Evolutionary conservation across 2,329 filamentous ascomycete species (phyloP), one percentile per base, ranked within the genome.

Genomic region (Ceratocystis lukuohia): DNA sequence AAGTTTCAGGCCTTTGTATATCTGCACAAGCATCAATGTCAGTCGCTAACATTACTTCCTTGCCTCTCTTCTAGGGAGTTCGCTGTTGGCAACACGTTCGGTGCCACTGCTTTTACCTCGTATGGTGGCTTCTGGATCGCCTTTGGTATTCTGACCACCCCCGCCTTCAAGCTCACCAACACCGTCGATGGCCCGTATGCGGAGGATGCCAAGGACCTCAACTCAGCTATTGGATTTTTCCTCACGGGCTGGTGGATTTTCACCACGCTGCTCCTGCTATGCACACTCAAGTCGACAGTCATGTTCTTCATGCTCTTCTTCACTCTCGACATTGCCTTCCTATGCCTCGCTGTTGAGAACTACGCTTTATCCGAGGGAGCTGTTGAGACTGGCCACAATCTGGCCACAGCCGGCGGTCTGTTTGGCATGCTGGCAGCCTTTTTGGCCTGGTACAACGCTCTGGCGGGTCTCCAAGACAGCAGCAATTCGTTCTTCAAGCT

Each of bases 401-500:
- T 89, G 57, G 84, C 84, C 71, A 88, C 86, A 75, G 84, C 87
- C 3, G 90, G 88, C 69, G 91, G 90, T 65, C 80, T 85, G 69
- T 93, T 94, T 73, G 90, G 90, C n/a, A 80, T 94, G 69, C 71
- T 94, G 5, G 85, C 89, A 1, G 88, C 89, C 0, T 94, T 95
- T 74, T 73, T 89, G 66, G 89, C 90, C 3, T 95, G 90, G 90
- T 95, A 93, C 77, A 91, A 91, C 72, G 89, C 90, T 46, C 80
- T 93, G 68, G 88, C 89, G 64, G 89, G 89, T 83, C 84, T 94
- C 67, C 87, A 88, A 69, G 89, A 94, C 71, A 80, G 78, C 74
- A 94, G 90, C 80, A 87, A 87, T 77, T 86, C 83, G 33, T 96
- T 96, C 85, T 94, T 96, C 81, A 82, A 94, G 75, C 85, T 96